Evolutionary conservation across 768 basidiomycete species (phyloP).

Genomic region (Austroboletus eburneus): DNA sequence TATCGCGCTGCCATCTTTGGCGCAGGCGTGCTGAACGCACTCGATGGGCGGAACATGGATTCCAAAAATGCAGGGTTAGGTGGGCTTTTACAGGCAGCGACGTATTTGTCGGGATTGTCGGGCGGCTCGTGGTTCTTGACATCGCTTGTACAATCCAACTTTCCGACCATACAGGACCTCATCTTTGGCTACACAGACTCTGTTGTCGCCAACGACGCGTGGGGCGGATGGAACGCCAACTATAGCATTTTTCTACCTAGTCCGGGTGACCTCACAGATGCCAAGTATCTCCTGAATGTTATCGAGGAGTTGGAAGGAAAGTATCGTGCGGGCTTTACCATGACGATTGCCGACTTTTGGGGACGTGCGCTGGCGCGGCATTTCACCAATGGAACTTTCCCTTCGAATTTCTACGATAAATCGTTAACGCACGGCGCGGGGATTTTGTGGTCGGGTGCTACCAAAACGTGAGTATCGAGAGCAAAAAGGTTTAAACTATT

Average conservation of each 20-base stretch:
- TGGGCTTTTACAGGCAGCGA: constrained; percentile 49
- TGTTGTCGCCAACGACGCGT: constrained; percentile 16
- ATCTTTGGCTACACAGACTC: constrained; percentile 28
- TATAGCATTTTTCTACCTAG: constrained; percentile 20
- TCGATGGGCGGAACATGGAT: constrained; percentile 48
- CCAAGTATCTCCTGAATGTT: constrained; percentile 16
- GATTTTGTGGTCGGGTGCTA: constrained; percentile 31
- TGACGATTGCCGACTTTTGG: constrained; percentile 32
- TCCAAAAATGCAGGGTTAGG: constrained; percentile 40
- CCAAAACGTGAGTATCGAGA: constrained; percentile 29
- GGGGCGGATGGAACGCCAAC: constrained; percentile 33
- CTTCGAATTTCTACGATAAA: constrained; percentile 27
- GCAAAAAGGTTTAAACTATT: too few relatives aligned
- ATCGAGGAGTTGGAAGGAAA: constrained; percentile 29
- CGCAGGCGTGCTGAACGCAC: constrained; percentile 46
- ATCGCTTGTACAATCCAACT: constrained; percentile 39
- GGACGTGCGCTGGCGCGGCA: constrained; percentile 30
- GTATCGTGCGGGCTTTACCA: constrained; percentile 24
- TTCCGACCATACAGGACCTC: constrained; percentile 38
- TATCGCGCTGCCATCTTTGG: constrained; percentile 53
- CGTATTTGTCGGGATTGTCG: constrained; percentile 50
- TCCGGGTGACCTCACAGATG: constrained; percentile 11
- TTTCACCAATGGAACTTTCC: constrained; percentile 36
- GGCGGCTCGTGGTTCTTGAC: constrained; percentile 40
- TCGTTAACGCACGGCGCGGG: constrained; percentile 33